Conservation (phyloP, 2,329 filamentous ascomycete species). For the Ophiosphaerella korrae region DNA sequence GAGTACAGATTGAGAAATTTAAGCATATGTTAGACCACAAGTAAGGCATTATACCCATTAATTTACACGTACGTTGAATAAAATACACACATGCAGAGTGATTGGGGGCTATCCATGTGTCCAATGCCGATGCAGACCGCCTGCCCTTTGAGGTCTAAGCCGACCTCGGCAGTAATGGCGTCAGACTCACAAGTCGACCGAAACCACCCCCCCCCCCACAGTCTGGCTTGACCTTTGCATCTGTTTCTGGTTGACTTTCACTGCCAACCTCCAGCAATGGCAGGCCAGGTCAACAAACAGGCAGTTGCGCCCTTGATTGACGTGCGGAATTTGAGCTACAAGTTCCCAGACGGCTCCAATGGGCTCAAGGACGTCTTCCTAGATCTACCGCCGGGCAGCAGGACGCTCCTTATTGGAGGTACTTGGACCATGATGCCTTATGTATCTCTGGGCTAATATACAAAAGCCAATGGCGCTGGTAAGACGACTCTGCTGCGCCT, state of each 20-base stretch:
- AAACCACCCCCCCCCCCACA: too few species aligned
- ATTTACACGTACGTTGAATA: too few species aligned
- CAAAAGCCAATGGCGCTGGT: constrained; percentile 83
- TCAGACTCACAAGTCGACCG: too few species aligned
- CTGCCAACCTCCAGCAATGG: constrained; percentile 18
- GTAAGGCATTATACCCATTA: constrained; percentile 2
- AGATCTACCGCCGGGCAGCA: constrained; percentile 77
- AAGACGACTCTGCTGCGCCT: constrained; percentile 97
- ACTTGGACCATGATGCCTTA: constrained; percentile 23
- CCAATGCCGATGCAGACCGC: constrained; percentile 2
- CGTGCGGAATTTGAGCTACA: constrained; percentile 80
- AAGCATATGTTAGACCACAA: constrained; percentile 55
- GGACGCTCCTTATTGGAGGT: constrained; percentile 90
- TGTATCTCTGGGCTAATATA: constrained; percentile 7
- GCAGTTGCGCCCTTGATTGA: constrained; percentile 65
- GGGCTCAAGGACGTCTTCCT: constrained; percentile 77
- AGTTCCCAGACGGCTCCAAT: constrained; percentile 82
- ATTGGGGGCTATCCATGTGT: too few species aligned
- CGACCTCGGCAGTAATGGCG: too few species aligned
- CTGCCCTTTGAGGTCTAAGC: not conserved
- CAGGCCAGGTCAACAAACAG: constrained; percentile 19
- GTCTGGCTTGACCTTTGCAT: too few species aligned
- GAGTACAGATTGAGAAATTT: constrained; percentile 56
- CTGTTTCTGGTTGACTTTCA: too few species aligned
- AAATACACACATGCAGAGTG: too few species aligned